Base-by-base conservation (phyloP, 192 early-diverging fungal species). In the Entrophospora sp. region DNA sequence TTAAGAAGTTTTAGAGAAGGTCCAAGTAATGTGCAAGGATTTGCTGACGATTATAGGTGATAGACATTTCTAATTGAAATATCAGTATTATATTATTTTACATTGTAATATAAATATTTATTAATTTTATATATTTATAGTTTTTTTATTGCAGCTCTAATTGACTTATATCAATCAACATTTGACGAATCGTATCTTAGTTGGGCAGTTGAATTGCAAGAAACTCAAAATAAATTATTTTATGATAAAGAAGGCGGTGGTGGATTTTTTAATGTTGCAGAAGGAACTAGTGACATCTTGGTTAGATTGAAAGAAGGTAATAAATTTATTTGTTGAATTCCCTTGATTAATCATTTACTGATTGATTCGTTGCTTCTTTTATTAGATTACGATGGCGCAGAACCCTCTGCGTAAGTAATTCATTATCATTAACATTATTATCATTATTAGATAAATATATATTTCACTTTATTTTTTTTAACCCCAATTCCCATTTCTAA, bases 381-480 rank as follows among this genome's bases (percentile, higher is more conserved):
- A 38, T 10, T 37, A 82, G 85, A 85, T 43, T 79, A 82, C 61
- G 85, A 87, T 76, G 83, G 83, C 10, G 83, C 85, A 0, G 85
- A 87, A 61, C 85, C 85, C 13, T 75, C 83, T 9, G 40, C 78
- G 72, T 77, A 66, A 69, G 72, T 35, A 12, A 4, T 16, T 42
- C 22, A 10, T 22, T 14, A n/a, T n/a, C n/a, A n/a, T n/a, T n/a
- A n/a, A n/a, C n/a, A n/a, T n/a, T n/a, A 2, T 60, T 25, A n/a
- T 32, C 28, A n/a, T 8, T 27, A 20, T 59, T 31, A 20, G 4
- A 1, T 5, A 52, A 27, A n/a, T n/a, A n/a, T n/a, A n/a, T n/a
- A n/a, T n/a, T n/a, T n/a, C n/a, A n/a, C n/a, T n/a, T n/a, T n/a
- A 38, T 37, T 37, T 38, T 48, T 55, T 58, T 44, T 57, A 2